Evolutionary conservation across 805 yeast species (phyloP).

Genomic region (Isabelozyma pseudorhagii): DNA sequence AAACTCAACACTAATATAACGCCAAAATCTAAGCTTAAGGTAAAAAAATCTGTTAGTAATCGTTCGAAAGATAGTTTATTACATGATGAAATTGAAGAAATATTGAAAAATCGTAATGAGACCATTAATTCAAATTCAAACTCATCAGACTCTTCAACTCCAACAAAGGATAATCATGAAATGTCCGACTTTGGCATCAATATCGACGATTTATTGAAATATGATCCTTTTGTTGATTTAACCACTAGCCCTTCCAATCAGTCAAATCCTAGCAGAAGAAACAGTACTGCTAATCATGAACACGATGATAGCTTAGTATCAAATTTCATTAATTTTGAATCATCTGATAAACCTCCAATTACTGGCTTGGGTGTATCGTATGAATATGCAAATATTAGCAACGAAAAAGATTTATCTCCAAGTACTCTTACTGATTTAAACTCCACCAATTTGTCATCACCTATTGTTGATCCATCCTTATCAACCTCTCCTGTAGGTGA

Average conservation of each 20-base stretch:
- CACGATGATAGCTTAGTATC: slow-evolving; percentile 1
- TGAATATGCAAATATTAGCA: background rate
- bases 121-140: background rate
- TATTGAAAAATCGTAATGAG: background rate
- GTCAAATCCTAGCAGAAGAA: background rate
- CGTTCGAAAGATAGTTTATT: background rate
- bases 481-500: background rate
- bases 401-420: background rate
- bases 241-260: slow-evolving; percentile 1
- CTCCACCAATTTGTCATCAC: background rate
- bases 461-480: background rate
- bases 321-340: background rate
- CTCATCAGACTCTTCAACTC: background rate
- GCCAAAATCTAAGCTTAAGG: background rate
- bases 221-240: slow-evolving; percentile 10
- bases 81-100: background rate
- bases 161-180: background rate
- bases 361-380: slow-evolving; percentile 1
- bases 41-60: background rate
- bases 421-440: background rate
- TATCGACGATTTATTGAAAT: slow-evolving; percentile 12
- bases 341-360: background rate
- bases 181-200: slow-evolving; percentile 3
- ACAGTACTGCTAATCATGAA: background rate
- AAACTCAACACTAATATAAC: background rate